These are phyloP conservation scores for Helotiales sp. DNA, from an alignment of 2,329 filamentous ascomycete genomes.

Conservation along the genomic window DNA sequence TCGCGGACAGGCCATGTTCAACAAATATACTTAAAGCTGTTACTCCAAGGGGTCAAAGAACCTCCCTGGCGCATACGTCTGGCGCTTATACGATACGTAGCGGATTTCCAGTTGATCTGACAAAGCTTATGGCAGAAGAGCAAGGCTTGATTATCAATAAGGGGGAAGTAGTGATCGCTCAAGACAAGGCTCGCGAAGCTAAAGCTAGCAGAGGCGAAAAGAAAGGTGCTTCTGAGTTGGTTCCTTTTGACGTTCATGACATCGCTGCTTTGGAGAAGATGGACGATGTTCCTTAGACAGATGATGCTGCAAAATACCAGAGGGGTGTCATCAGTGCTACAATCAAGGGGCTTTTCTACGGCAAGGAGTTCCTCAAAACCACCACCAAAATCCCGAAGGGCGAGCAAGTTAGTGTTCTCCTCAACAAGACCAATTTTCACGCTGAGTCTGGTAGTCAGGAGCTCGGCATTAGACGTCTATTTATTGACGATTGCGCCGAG, in stretches of 20 bases:
- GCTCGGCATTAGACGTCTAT: slow-evolving; percentile 79
- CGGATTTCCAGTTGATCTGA: slow-evolving; percentile 94
- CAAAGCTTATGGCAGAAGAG: slow-evolving; percentile 95
- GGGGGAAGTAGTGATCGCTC: slow-evolving; percentile 78
- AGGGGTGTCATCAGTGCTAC: slow-evolving; percentile 74
- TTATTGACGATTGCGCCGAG: slow-evolving; percentile 86
- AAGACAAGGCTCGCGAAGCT: slow-evolving; percentile 85
- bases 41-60: slow-evolving; percentile 67
- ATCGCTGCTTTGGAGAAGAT: slow-evolving; percentile 83
- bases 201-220: slow-evolving; percentile 95
- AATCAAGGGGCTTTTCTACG: slow-evolving; percentile 83
- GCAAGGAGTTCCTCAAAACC: slow-evolving; percentile 73
- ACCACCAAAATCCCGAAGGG: slow-evolving; percentile 74
- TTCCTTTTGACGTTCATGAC: slow-evolving; percentile 93
- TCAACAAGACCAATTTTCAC: slow-evolving; percentile 96
- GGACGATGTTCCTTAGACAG: slow-evolving; percentile 72
- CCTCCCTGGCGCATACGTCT: slow-evolving; percentile 82
- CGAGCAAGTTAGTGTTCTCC: slow-evolving; percentile 82
- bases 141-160: slow-evolving; percentile 82
- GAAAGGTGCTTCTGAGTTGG: slow-evolving; percentile 77
- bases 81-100: slow-evolving; percentile 97
- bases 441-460: slow-evolving; percentile 97
- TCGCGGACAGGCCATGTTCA: slow-evolving; percentile 91
- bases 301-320: slow-evolving; percentile 81
- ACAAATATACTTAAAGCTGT: slow-evolving; percentile 82